A percentile compares a stretch with the other conserved stretches of the same genome.
These are phyloP conservation scores for Dactylellina sp. DNA, from an alignment of 2,329 filamentous ascomycete species.

Conservation along the genomic window DNA sequence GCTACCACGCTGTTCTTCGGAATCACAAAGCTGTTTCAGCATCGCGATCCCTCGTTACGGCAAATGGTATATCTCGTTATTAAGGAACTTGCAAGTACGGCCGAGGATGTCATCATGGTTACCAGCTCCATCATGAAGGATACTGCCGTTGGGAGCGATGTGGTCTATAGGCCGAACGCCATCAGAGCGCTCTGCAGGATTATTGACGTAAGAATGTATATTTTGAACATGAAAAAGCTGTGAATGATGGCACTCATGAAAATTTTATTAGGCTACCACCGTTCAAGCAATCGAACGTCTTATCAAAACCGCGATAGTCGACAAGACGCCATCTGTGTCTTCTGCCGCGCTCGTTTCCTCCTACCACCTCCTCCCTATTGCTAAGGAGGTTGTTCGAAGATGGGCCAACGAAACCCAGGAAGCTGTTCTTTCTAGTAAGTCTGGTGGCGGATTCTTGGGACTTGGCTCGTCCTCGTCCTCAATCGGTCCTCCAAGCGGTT, in stretches of 20 bases:
- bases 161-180: conserved; percentile 93
- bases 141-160: conserved; percentile 92
- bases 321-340: conserved; percentile 97
- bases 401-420: conserved; percentile 99
- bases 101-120: conserved; percentile 99
- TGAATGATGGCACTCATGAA: conserved; percentile 10
- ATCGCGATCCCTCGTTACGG: conserved; percentile 96
- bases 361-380: conserved; percentile 96
- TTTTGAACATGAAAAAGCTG: background rate
- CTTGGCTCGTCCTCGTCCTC: conserved; percentile 84
- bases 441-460: conserved; percentile 87
- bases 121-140: conserved; percentile 99
- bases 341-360: conserved; percentile 96
- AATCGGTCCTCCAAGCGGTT: conserved; percentile 87
- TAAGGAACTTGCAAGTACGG: conserved; percentile 94
- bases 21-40: conserved; percentile 99
- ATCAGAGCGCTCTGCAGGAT: conserved; percentile 95
- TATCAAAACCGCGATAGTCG: conserved; percentile 98
- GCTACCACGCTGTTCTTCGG: conserved; percentile 98
- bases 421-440: conserved; percentile 86
- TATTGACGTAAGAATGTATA: conserved; percentile 76
- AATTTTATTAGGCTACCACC: conserved; percentile 77
- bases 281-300: conserved; percentile 98
- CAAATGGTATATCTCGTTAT: conserved; percentile 99
- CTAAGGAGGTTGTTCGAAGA: conserved; percentile 91